Percentiles rank a stretch among this genome's conserved stretches.
phyloP scores from a whole-genome alignment of 2,329 filamentous ascomycete species.

The Epichloe brachyelytri region DNA sequence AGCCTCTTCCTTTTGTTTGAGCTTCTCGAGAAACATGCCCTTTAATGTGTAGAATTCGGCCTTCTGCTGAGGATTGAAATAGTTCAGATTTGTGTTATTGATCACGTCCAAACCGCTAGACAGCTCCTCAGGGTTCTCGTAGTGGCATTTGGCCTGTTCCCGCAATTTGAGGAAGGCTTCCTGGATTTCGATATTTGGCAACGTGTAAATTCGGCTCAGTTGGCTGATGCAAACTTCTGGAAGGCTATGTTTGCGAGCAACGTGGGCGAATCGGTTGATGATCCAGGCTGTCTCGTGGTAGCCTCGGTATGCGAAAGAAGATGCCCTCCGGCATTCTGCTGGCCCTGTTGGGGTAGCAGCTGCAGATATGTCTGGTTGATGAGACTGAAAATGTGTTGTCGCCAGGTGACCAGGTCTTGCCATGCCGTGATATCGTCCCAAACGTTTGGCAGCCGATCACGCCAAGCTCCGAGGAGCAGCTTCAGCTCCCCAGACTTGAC shows the following conservation, averaged over 20 bases:
- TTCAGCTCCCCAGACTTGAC: constrained; percentile 93
- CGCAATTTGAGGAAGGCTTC: constrained; percentile 95
- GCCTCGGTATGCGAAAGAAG: constrained; percentile 80
- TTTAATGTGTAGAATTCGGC: constrained; percentile 98
- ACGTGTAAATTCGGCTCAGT: constrained; percentile 91
- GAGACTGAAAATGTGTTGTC: constrained; percentile 94
- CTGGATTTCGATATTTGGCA: constrained; percentile 98
- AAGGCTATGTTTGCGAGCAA: constrained; percentile 91
- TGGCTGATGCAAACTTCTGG: constrained; percentile 96
- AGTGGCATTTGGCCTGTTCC: constrained; percentile 98
- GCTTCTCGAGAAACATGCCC: constrained; percentile 96
- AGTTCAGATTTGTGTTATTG: constrained; percentile 98
- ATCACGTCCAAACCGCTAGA: constrained; percentile 93
- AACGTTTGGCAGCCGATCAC: constrained; percentile 87
- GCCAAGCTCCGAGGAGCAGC: constrained; percentile 84
- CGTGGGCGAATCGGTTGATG: constrained; percentile 96
- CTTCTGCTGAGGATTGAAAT: constrained; percentile 92
- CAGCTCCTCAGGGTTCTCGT: constrained; percentile 87
- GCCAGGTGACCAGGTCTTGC: constrained; percentile 99
- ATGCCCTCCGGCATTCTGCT: constrained; percentile 71
- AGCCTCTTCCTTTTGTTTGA: constrained; percentile 80
- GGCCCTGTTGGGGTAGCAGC: constrained; percentile 63
- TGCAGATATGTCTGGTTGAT: constrained; percentile 91
- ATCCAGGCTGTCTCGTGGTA: constrained; percentile 99
- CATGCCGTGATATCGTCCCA: constrained; percentile 99